These are phyloP conservation scores for Diaporthe amygdali DNA, from an alignment of 2,329 filamentous ascomycete species.

Conservation along the genomic window DNA sequence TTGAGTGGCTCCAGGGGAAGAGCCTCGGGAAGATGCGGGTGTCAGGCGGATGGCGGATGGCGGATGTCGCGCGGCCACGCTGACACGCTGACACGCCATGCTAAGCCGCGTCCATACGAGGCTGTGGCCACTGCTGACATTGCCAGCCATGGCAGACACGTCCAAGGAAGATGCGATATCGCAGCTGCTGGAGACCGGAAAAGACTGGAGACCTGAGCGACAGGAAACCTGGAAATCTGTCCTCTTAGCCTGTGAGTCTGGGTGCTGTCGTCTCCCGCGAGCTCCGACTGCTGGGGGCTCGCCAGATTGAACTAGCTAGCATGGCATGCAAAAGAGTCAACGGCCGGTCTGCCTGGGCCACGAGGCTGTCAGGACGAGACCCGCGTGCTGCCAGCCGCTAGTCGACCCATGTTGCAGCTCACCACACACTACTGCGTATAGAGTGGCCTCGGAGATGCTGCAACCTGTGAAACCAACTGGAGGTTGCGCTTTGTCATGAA, in stretches of 20 bases:
- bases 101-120: constrained; percentile 15
- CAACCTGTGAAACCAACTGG: constrained; percentile 5
- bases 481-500: constrained; percentile 16
- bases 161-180: constrained; percentile 19
- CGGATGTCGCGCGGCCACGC: too few relatives aligned
- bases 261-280: not conserved
- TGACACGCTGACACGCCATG: not conserved
- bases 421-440: not conserved
- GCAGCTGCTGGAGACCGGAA: not conserved
- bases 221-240: not conserved
- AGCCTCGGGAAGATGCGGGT: constrained; percentile 8
- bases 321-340: not conserved
- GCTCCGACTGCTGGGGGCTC: not conserved
- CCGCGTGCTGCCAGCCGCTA: not conserved
- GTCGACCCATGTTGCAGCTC: not conserved
- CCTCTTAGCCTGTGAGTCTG: not conserved
- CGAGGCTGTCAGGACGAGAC: not conserved
- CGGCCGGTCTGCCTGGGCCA: not conserved
- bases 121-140: constrained; percentile 17
- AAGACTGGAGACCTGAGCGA: not conserved
- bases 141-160: not conserved
- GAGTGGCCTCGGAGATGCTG: constrained; percentile 10
- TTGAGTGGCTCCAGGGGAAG: not conserved
- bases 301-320: not conserved
- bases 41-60: not conserved